Base-by-base conservation (phyloP, 2,329 filamentous ascomycete species). In the Magnaporthiopsis rhizophila region DNA sequence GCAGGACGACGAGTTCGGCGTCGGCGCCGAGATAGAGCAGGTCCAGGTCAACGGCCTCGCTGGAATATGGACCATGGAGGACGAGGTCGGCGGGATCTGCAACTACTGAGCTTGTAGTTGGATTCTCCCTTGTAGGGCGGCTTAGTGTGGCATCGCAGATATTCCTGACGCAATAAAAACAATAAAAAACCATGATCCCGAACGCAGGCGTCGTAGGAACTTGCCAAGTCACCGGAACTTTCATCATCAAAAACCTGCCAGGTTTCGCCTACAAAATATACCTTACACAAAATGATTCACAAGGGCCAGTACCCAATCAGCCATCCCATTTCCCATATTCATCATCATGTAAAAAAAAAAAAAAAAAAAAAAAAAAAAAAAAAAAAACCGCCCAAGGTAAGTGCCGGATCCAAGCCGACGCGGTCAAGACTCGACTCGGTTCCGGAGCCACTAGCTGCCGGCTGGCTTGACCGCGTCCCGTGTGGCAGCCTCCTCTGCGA, bases 11-110 rank as follows among this genome's bases (percentile, higher is more conserved):
- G 72, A 70, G 0, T 78, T 81, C 1, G 77, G 64, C 67, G 53
- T 70, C 21, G 71, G 71, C 45, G 69, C 75, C 38, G 75, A 76
- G 21, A 76, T 71, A 50, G 76, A 80, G 65, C 80, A 80, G 66
- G 80, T 82, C 1, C 79, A 81, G 65, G 76, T 86, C 28, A 79
- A 78, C 64, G 93, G 93, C 0, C 78, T 97, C 63, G 92, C 92
- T 7, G 91, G 91, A 2, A 89, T 86, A 0, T 97, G 93, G 93
- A 89, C 87, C n/a, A 88, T 95, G 72, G 91, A 96, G 71, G 91
- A 96, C 65, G 84, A 86, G 67, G 87, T 87, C 62, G 92, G 86
- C 6, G 86, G 85, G 0, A 83, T 86, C 38, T 86, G 84, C 70
- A 78, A 79, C 65, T 84, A 83, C 66, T 86, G 66, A 68, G 38